Conservation (phyloP, 495 filamentous ascomycete species). For the Tuber aestivum region DNA sequence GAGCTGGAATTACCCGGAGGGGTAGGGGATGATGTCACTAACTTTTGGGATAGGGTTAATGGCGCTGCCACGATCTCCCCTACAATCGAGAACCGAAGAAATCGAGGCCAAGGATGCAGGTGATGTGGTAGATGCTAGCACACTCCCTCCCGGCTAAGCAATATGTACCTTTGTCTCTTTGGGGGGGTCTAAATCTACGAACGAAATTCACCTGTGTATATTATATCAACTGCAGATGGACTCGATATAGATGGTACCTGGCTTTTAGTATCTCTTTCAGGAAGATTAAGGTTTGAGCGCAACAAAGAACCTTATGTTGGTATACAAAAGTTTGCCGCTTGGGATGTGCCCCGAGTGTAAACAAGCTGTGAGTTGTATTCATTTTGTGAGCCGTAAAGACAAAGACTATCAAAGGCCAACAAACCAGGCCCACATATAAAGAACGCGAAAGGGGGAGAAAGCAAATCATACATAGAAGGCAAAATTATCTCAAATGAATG, state of each 20-base stretch:
- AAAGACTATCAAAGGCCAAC: neutral
- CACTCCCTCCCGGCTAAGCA: constrained; percentile 81
- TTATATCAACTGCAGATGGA: neutral
- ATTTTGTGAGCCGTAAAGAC: neutral
- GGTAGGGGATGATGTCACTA: neutral
- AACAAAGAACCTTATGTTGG: neutral
- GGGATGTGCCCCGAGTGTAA: neutral
- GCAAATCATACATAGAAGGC: neutral
- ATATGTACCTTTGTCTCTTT: neutral
- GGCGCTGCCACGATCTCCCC: constrained; percentile 88
- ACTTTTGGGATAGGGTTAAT: constrained; percentile 61
- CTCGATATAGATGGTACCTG: neutral
- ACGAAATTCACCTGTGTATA: neutral
- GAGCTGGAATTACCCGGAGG: constrained; percentile 8
- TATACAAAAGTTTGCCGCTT: neutral
- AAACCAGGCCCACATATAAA: neutral
- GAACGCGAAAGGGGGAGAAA: neutral
- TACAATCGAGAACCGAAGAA: constrained; percentile 67
- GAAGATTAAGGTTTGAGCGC: neutral
- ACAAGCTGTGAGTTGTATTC: neutral
- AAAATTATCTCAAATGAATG: constrained; percentile 18
- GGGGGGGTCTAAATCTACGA: neutral
- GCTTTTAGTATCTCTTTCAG: neutral
- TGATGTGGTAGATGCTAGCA: constrained; percentile 84
- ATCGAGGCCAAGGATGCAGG: constrained; percentile 77